Evolutionary conservation across 495 filamentous ascomycete genomes (phyloP).

Genomic region (Penicillium alfredii): DNA sequence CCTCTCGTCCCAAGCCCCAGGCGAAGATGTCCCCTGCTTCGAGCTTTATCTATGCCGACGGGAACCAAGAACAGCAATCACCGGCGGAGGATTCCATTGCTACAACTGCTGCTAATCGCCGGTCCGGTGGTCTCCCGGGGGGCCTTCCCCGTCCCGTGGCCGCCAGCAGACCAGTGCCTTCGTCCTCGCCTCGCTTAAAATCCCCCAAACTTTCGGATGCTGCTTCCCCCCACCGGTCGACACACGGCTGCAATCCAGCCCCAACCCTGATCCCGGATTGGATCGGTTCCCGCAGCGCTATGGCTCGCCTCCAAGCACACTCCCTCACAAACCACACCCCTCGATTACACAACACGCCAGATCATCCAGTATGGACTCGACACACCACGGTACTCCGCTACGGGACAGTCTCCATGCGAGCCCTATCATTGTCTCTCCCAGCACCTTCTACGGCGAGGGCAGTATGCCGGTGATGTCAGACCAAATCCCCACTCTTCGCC

Average conservation of each 20-base stretch:
- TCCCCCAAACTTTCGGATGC: conserved; percentile 33
- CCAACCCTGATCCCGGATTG: conserved; percentile 4
- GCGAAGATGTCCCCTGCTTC: conserved; percentile 33
- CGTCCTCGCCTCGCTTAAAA: conserved; percentile 38
- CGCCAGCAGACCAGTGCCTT: conserved; percentile 20
- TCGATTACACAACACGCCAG: conserved; percentile 28
- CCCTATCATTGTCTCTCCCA: conserved; percentile 28
- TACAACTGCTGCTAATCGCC: conserved; percentile 22
- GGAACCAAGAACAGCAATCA: conserved; percentile 34
- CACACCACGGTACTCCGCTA: conserved; percentile 11
- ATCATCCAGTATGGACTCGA: conserved; percentile 37
- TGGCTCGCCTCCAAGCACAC: conserved; percentile 17
- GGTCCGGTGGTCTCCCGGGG: conserved; percentile 32
- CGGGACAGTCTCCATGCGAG: conserved; percentile 31
- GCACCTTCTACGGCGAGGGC: conserved; percentile 16
- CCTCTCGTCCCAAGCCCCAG: conserved; percentile 20
- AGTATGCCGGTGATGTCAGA: conserved; percentile 23
- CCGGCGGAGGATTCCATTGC: conserved; percentile 16
- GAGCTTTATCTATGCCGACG: conserved; percentile 55
- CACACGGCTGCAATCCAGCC: conserved; percentile 2
- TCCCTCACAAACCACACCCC: conserved; percentile 14
- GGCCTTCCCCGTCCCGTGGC: conserved; percentile 32
- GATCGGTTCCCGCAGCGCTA: conserved; percentile 18
- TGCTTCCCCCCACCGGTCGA: conserved; percentile 25
- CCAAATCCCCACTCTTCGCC: conserved; percentile 30